Evolutionary conservation across 2,329 filamentous ascomycete species (phyloP), one percentile per base, ranked within the genome.

Genomic region (Colletotrichum sp.): DNA sequence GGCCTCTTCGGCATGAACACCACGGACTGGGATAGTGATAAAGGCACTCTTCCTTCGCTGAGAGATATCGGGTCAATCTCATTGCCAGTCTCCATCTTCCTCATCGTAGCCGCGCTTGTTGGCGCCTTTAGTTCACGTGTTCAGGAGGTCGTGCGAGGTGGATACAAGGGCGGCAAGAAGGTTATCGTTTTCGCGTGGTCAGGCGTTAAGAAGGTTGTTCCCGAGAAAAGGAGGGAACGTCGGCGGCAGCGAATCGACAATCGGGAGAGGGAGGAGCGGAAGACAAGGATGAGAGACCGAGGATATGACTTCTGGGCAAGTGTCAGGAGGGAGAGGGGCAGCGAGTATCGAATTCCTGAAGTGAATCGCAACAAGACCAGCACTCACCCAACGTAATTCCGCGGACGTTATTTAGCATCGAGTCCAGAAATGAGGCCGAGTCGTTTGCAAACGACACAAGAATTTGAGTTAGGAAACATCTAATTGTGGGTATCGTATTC

Each of bases 1-100:
- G 89, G 90, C 4, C 80, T 93, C 1, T 93, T 93, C 71, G 91
- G 92, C 69, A 93, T 93, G 88, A 93, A 93, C 79, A 91, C 90
- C 4, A 84, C 82, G 6, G 91, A 93, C 81, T 93, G 91, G 91
- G 89, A 89, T 34, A 22, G 28, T 8, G 30, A 63, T 0, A 22
- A 34, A 12, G 88, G 86, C 3, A 84, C 88, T 26, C 85, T 89
- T 13, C 82, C 88, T 1, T 82, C 84, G 4, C 82, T 91, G 9
- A 78, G 77, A 16, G 83, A 84, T 5, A 89, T 91, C 26, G 89
- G 89, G 3, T 78, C 82, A 44, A 86, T 91, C 65, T 84, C 89
- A 5, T 83, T 88, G 60, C 91, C 86, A 55, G 83, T 84, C 8
- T 92, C 87, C 52, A 84, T 82, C n/a, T 57, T 85, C 2, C 79